These are phyloP conservation scores for Pyrrhoderma lamaoense DNA, from an alignment of 1,284 basidiomycete genomes.

Conservation along the genomic window DNA sequence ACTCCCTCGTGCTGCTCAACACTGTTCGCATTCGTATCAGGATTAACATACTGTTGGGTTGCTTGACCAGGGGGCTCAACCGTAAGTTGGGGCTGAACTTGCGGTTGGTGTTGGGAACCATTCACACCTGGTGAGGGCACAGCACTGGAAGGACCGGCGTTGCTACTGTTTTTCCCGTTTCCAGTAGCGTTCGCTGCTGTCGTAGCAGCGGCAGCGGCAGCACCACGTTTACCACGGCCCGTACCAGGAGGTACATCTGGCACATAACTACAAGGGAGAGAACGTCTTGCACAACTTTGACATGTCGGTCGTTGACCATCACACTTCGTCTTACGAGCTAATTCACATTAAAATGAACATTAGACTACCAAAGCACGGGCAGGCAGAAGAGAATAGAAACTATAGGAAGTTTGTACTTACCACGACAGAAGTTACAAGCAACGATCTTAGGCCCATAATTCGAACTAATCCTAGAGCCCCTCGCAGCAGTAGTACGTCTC, in stretches of 20 bases:
- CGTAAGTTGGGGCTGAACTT: too few species aligned
- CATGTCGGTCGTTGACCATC: slow-evolving; percentile 74
- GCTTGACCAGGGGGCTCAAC: too few species aligned
- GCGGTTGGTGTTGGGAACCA: too few species aligned
- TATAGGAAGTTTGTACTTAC: slow-evolving; percentile 33
- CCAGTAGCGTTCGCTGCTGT: too few species aligned
- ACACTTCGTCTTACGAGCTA: slow-evolving; percentile 79
- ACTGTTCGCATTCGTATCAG: too few species aligned
- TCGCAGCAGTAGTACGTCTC: not conserved
- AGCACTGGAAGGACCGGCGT: too few species aligned
- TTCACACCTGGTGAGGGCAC: too few species aligned
- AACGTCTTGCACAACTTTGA: slow-evolving; percentile 66
- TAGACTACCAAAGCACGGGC: slow-evolving; percentile 10
- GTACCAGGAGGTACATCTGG: slow-evolving; percentile 42
- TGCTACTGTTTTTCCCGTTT: too few species aligned
- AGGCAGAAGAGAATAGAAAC: slow-evolving; percentile 15
- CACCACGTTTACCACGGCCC: slow-evolving; percentile 21
- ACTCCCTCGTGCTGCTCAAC: too few species aligned
- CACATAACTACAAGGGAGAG: slow-evolving; percentile 68
- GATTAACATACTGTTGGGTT: too few species aligned
- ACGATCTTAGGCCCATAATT: slow-evolving; percentile 75
- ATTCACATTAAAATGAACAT: slow-evolving; percentile 3
- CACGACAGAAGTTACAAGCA: slow-evolving; percentile 77
- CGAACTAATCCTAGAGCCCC: slow-evolving; percentile 43
- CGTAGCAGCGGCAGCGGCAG: slow-evolving; percentile 21